Percentiles rank a stretch among this genome's conserved stretches.
phyloP scores from a whole-genome alignment of 2,329 filamentous ascomycete species.

The Monilinia vaccinii-corymbosi region DNA sequence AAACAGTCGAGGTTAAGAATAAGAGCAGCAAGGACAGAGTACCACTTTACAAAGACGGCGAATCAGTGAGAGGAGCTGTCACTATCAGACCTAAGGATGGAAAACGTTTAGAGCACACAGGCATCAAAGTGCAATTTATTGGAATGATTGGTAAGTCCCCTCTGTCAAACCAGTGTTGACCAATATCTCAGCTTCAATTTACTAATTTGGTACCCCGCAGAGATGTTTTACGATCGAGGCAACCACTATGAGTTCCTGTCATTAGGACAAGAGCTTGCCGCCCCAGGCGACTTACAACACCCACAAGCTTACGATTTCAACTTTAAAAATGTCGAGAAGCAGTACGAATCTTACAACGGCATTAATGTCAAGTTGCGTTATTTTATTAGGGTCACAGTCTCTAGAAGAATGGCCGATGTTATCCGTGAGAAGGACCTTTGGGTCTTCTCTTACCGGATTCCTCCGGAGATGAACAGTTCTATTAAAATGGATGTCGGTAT shows the following conservation, averaged over 20 bases:
- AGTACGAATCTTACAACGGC: constrained; percentile 98
- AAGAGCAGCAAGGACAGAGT: constrained; percentile 96
- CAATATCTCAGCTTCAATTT: not conserved
- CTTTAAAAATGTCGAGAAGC: constrained; percentile 99
- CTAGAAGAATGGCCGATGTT: constrained; percentile 92
- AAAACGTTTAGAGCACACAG: constrained; percentile 93
- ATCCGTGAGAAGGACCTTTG: constrained; percentile 98
- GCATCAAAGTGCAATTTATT: constrained; percentile 99
- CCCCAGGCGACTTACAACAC: constrained; percentile 94
- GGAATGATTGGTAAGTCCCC: constrained; percentile 74
- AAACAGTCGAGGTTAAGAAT: constrained; percentile 96
- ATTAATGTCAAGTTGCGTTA: constrained; percentile 99
- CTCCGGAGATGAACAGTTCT: constrained; percentile 92
- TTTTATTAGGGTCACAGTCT: constrained; percentile 95
- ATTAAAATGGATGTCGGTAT: constrained; percentile 99
- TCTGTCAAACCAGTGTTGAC: not conserved
- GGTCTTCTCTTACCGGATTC: constrained; percentile 98
- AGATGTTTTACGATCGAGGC: constrained; percentile 99
- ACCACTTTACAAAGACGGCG: constrained; percentile 93
- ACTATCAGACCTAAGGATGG: constrained; percentile 96
- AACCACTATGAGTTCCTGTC: constrained; percentile 99
- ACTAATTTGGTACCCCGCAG: constrained; percentile 36
- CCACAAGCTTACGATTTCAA: constrained; percentile 99
- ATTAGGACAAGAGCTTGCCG: constrained; percentile 90
- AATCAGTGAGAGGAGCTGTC: constrained; percentile 93